A percentile compares a stretch with the other conserved stretches of the same genome.
These are phyloP conservation scores for Leccinum fuscescens DNA, from an alignment of 1,284 basidiomycete species.

Conservation along the genomic window DNA sequence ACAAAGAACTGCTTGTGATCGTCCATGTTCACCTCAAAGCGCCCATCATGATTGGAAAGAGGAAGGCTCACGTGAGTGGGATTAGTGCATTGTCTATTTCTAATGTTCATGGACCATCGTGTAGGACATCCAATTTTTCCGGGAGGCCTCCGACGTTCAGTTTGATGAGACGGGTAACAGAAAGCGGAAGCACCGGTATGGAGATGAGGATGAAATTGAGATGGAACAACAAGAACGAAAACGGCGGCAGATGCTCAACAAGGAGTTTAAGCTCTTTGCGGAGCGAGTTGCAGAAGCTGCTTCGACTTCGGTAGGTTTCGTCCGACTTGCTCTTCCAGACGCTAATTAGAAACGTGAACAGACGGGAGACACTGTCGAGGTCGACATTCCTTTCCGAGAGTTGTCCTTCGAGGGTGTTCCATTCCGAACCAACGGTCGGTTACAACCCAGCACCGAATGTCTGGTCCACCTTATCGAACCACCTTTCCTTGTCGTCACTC, in stretches of 20 bases:
- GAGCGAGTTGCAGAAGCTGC: conserved; percentile 91
- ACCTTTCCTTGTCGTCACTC: conserved; percentile 94
- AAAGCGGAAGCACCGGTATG: conserved; percentile 95
- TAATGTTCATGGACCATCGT: conserved; percentile 1
- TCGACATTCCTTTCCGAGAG: conserved; percentile 97
- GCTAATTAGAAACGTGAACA: conserved; percentile 34
- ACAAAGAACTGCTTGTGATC: conserved; percentile 93
- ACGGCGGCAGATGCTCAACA: conserved; percentile 87
- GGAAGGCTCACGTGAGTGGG: conserved; percentile 81
- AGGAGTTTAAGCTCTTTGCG: conserved; percentile 92
- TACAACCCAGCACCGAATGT: conserved; percentile 97
- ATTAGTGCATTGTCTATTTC: background rate
- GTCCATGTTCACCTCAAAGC: conserved; percentile 93
- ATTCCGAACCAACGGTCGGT: conserved; percentile 89
- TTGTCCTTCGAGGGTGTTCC: conserved; percentile 97
- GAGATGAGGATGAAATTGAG: conserved; percentile 99
- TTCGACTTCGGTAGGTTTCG: conserved; percentile 57
- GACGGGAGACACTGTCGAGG: conserved; percentile 83
- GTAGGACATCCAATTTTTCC: conserved; percentile 96
- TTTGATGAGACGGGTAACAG: conserved; percentile 99
- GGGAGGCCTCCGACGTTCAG: conserved; percentile 96
- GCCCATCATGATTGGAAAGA: conserved; percentile 99
- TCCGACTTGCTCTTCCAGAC: background rate
- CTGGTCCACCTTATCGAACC: conserved; percentile 94
- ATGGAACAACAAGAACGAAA: conserved; percentile 97